Evolutionary conservation across 331 rosid species (phyloP).

Genomic region (Ulmus americana): DNA sequence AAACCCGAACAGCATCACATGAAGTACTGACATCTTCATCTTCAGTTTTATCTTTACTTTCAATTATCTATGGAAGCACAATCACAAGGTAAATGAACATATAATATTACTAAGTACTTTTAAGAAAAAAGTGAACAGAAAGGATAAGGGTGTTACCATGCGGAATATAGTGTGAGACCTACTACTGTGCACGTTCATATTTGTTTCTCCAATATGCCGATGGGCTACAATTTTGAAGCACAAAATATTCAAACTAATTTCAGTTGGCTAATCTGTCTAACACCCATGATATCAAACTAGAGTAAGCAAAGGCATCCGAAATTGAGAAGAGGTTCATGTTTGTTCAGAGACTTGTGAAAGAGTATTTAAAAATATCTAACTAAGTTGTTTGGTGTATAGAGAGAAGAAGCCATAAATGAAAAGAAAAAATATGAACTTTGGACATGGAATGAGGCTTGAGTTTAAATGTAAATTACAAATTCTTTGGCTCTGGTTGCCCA

Average conservation of each 20-base stretch:
- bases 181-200: conserved; percentile 87
- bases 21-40: conserved; percentile 49
- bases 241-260: conserved; percentile 17
- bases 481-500: conserved; percentile 9
- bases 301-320: not conserved
- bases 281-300: conserved; percentile 6
- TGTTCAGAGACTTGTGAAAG: not conserved
- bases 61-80: conserved; percentile 52
- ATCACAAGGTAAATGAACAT: conserved; percentile 17
- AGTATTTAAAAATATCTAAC: conserved; percentile 3
- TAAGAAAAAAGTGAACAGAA: not conserved
- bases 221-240: conserved; percentile 56
- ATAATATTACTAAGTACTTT: not conserved
- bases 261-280: conserved; percentile 12
- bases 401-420: conserved; percentile 1
- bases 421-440: conserved; percentile 3
- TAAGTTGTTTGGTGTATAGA: not conserved
- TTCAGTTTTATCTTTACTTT: conserved; percentile 65
- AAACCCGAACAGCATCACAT: conserved; percentile 91
- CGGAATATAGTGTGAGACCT: conserved; percentile 97
- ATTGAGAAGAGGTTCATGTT: not conserved
- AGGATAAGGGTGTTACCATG: conserved; percentile 53
- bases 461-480: conserved; percentile 5
- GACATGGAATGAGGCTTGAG: not conserved
- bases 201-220: conserved; percentile 96